Evolutionary conservation across 2,329 filamentous ascomycete genomes (phyloP).

Genomic region (Sphaerulina populicola): DNA sequence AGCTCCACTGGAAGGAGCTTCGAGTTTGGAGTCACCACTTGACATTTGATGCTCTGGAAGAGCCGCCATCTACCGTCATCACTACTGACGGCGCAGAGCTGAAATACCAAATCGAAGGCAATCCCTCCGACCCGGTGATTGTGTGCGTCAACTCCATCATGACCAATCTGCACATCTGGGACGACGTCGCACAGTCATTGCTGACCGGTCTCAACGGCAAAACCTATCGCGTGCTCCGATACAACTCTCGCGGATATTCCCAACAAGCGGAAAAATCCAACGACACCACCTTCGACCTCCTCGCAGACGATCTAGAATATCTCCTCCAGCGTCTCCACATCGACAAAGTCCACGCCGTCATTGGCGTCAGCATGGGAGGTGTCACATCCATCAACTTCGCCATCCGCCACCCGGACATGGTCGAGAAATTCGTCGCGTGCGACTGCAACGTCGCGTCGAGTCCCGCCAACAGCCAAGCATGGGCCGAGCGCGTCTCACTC

Average conservation of each 20-base stretch:
- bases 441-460: slow-evolving; percentile 71
- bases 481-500: slow-evolving; percentile 66
- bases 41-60: slow-evolving; percentile 59
- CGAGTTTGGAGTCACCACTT: slow-evolving; percentile 66
- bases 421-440: slow-evolving; percentile 60
- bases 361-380: slow-evolving; percentile 76
- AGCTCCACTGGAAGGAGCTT: slow-evolving; percentile 50
- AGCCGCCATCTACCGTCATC: slow-evolving; percentile 59
- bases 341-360: slow-evolving; percentile 54
- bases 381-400: slow-evolving; percentile 68
- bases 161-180: slow-evolving; percentile 73
- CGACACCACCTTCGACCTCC: slow-evolving; percentile 51
- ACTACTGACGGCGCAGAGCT: slow-evolving; percentile 60
- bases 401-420: slow-evolving; percentile 53
- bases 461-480: slow-evolving; percentile 65
- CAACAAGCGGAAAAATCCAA: slow-evolving; percentile 32
- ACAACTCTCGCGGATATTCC: slow-evolving; percentile 64
- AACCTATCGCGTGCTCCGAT: slow-evolving; percentile 65
- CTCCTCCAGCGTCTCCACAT: slow-evolving; percentile 64
- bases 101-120: slow-evolving; percentile 67
- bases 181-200: slow-evolving; percentile 59
- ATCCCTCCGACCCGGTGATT: slow-evolving; percentile 60
- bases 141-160: slow-evolving; percentile 75
- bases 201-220: slow-evolving; percentile 45
- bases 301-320: slow-evolving; percentile 58